Percentiles rank a stretch among this genome's conserved stretches.
Conservation (phyloP, 208 protist species). For the Wallacemonas collosoma region DNA sequence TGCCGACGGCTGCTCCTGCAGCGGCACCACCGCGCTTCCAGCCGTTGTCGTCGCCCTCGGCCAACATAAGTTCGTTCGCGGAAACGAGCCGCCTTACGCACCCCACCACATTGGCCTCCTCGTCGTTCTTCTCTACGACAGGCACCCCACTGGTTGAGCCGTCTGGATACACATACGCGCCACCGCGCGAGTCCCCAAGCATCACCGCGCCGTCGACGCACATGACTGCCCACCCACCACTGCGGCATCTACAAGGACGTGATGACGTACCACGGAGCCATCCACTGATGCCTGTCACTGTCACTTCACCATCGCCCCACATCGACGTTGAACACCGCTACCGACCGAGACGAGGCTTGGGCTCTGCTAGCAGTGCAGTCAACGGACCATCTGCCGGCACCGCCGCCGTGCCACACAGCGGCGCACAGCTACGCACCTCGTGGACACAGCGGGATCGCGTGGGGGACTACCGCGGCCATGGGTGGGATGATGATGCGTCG, state of each 20-base stretch:
- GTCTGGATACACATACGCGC: too few relatives aligned
- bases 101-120: constrained; percentile 12
- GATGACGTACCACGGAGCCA: too few relatives aligned
- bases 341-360: constrained; percentile 2
- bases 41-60: neutral
- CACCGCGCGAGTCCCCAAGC: neutral
- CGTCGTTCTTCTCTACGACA: neutral
- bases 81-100: constrained; percentile 7
- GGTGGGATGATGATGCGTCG: neutral
- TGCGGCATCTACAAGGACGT: neutral
- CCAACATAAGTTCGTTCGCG: neutral
- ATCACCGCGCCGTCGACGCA: neutral
- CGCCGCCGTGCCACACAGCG: neutral
- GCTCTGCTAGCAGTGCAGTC: neutral
- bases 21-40: constrained; percentile 6
- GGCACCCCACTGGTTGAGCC: neutral
- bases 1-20: neutral
- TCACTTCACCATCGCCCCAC: neutral
- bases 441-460: neutral
- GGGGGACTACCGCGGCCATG: constrained; percentile 11
- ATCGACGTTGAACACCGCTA: constrained; percentile 8
- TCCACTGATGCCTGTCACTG: too few relatives aligned
- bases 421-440: neutral
- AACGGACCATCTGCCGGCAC: neutral
- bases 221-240: neutral